Evolutionary conservation across 2,329 filamentous ascomycete genomes (phyloP).

Genomic region (Ophiostoma novo-ulmi): DNA sequence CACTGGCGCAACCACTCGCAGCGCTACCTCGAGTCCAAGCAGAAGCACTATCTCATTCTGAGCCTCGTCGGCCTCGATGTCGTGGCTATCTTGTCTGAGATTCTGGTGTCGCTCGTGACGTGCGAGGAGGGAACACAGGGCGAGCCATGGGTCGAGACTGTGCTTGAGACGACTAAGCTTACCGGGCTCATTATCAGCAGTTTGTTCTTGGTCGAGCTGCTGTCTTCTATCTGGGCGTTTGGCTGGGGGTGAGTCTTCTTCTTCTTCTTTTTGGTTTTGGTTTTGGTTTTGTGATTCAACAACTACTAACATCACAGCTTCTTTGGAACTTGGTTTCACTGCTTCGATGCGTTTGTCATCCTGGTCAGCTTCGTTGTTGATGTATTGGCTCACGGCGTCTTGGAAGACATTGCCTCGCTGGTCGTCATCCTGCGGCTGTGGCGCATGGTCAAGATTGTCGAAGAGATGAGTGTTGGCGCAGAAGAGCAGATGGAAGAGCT

Average conservation of each 20-base stretch:
- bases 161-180: conserved; percentile 42
- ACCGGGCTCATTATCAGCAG: conserved; percentile 56
- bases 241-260: conserved; percentile 37
- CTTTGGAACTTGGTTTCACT: conserved; percentile 55
- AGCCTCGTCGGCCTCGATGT: conserved; percentile 44
- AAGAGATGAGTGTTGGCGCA: conserved; percentile 60
- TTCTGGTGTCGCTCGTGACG: conserved; percentile 46
- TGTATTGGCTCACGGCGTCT: conserved; percentile 52
- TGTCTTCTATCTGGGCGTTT: conserved; percentile 53
- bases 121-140: conserved; percentile 41
- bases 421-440: conserved; percentile 62
- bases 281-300: no score
- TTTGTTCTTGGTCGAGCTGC: conserved; percentile 60
- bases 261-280: background rate
- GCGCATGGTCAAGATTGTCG: conserved; percentile 65
- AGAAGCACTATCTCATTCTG: conserved; percentile 45
- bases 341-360: conserved; percentile 61
- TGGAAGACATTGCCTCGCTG: conserved; percentile 61
- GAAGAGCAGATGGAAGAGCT: conserved; percentile 58
- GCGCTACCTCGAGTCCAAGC: conserved; percentile 28
- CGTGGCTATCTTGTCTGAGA: conserved; percentile 42
- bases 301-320: conserved; percentile 40
- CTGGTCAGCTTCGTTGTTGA: conserved; percentile 58
- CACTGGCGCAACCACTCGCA: conserved; percentile 24
- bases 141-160: conserved; percentile 38